Conservation (phyloP, 352 stramenopile genomes). For the Phytopythium cucurbitacearum region DNA sequence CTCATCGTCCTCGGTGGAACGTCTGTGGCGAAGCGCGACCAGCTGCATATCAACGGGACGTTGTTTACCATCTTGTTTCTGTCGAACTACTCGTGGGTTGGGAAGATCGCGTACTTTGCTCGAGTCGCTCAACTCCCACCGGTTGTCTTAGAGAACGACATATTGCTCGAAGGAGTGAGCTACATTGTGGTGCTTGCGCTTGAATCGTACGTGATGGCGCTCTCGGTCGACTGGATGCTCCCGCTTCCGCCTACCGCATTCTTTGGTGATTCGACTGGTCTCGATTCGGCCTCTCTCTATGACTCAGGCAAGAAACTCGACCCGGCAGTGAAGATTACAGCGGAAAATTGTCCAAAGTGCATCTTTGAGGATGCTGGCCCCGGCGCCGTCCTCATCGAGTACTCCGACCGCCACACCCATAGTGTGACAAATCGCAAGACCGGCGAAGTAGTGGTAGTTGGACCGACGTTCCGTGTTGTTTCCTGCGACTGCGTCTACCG, state of each 20-base stretch:
- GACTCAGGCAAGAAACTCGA: slow-evolving; percentile 14
- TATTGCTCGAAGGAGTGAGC: slow-evolving; percentile 36
- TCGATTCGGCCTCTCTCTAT: slow-evolving; percentile 41
- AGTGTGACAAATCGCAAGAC: slow-evolving; percentile 31
- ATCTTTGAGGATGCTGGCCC: slow-evolving; percentile 76
- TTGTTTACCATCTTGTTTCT: slow-evolving; percentile 50
- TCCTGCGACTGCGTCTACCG: slow-evolving; percentile 82
- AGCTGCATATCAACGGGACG: slow-evolving; percentile 52
- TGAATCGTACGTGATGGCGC: slow-evolving; percentile 35
- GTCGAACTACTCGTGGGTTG: slow-evolving; percentile 56
- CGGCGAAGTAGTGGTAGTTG: slow-evolving; percentile 56
- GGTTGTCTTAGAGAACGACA: slow-evolving; percentile 29
- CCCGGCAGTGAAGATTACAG: slow-evolving; percentile 38
- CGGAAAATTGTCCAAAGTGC: slow-evolving; percentile 78
- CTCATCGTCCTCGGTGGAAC: slow-evolving; percentile 42
- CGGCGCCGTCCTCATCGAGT: slow-evolving; percentile 71
- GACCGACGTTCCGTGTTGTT: slow-evolving; percentile 78
- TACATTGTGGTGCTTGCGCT: slow-evolving; percentile 36
- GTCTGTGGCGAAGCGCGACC: slow-evolving; percentile 28
- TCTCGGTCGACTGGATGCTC: slow-evolving; percentile 56
- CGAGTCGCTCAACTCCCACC: slow-evolving; percentile 39
- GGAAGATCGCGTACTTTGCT: slow-evolving; percentile 60
- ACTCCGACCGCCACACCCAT: slow-evolving; percentile 39
- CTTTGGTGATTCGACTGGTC: slow-evolving; percentile 49
- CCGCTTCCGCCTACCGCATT: slow-evolving; percentile 71